These are phyloP conservation scores for Aspergillus olivimuriae DNA, from an alignment of 495 filamentous ascomycete genomes.

Conservation along the genomic window DNA sequence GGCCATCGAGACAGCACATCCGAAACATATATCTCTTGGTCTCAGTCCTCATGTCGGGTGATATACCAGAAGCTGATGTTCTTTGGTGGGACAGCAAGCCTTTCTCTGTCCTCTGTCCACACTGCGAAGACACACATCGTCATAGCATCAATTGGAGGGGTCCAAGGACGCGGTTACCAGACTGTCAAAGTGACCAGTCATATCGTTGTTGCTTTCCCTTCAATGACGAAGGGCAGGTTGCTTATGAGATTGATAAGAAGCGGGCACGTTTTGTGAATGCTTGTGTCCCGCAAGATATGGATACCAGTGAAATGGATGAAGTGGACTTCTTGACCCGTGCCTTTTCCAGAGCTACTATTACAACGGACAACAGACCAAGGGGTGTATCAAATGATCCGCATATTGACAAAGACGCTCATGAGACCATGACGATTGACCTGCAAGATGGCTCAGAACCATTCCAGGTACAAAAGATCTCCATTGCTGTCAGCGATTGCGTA, in stretches of 20 bases:
- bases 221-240: conserved; percentile 5
- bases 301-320: background rate
- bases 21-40: too few relatives aligned
- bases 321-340: background rate
- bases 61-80: conserved; percentile 8
- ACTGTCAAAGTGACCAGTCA: conserved; percentile 5
- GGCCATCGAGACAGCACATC: too few relatives aligned
- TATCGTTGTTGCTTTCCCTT: conserved; percentile 11
- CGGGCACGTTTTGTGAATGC: conserved; percentile 9
- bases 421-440: conserved; percentile 5
- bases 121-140: conserved; percentile 9
- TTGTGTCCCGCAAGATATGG: conserved; percentile 3
- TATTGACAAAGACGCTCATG: conserved; percentile 5
- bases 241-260: conserved; percentile 15
- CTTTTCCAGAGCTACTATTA: conserved; percentile 1
- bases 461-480: conserved; percentile 4
- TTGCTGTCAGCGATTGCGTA: conserved; percentile 2
- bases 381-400: conserved; percentile 5
- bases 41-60: conserved; percentile 4
- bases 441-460: conserved; percentile 4
- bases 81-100: conserved; percentile 9
- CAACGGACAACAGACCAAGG: conserved; percentile 5
- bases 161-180: conserved; percentile 3
- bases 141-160: conserved; percentile 6
- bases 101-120: conserved; percentile 11